These are phyloP conservation scores for Pseudomicrostroma phylloplanum DNA, from an alignment of 1,284 basidiomycete genomes.

Conservation along the genomic window DNA sequence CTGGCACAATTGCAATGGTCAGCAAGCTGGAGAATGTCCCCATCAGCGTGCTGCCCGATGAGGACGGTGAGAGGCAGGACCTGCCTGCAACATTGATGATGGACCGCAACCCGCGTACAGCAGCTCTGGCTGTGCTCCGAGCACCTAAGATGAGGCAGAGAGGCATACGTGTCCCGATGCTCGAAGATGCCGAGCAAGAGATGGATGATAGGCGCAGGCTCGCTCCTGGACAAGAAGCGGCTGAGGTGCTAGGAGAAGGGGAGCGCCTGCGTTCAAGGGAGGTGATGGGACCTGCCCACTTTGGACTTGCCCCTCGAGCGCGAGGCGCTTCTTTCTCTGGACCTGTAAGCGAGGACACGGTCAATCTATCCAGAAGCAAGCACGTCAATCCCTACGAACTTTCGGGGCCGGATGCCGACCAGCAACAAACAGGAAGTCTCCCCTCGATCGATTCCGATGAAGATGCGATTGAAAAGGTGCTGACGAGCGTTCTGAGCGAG, in stretches of 20 bases:
- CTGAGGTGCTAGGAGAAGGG: slow-evolving; percentile 24
- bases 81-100: slow-evolving; percentile 68
- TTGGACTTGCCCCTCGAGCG: slow-evolving; percentile 32
- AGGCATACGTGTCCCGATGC: background rate
- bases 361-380: too few species aligned
- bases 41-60: slow-evolving; percentile 37
- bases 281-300: slow-evolving; percentile 29
- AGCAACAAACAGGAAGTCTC: background rate
- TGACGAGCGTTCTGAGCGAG: background rate
- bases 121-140: slow-evolving; percentile 20
- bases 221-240: slow-evolving; percentile 14
- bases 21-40: slow-evolving; percentile 79
- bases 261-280: slow-evolving; percentile 26
- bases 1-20: slow-evolving; percentile 77
- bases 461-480: background rate
- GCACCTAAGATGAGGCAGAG: slow-evolving; percentile 13
- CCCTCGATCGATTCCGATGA: background rate
- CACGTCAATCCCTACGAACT: too few species aligned
- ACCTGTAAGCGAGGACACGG: background rate
- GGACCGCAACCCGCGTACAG: slow-evolving; percentile 57
- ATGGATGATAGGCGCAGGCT: background rate
- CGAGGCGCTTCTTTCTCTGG: slow-evolving; percentile 71
- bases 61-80: slow-evolving; percentile 59
- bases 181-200: background rate
- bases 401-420: background rate